Percentiles rank a stretch among this genome's conserved stretches.
phyloP scores from a whole-genome alignment of 371 early-diverging fungal species.

The Thermomucor indicae-seudaticae region DNA sequence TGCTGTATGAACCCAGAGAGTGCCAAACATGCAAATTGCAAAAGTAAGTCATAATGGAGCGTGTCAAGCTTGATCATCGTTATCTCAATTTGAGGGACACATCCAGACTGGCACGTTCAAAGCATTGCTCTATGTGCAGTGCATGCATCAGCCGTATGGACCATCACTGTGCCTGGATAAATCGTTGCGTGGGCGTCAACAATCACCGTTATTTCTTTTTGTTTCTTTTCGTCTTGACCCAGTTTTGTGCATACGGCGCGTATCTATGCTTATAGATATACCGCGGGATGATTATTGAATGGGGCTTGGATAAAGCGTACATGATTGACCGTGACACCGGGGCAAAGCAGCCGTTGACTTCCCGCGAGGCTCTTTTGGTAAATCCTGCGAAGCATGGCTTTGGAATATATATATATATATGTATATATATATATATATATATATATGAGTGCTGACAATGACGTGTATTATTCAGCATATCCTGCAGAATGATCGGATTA shows the following conservation, averaged over 20 bases:
- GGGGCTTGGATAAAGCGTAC: slow-evolving; percentile 45
- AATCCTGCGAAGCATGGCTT: not conserved
- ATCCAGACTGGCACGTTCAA: slow-evolving; percentile 74
- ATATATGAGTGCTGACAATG: not conserved
- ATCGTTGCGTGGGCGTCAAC: slow-evolving; percentile 70
- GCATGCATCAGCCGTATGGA: slow-evolving; percentile 66
- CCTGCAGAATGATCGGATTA: slow-evolving; percentile 52
- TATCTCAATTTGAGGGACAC: not conserved
- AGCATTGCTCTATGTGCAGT: slow-evolving; percentile 74
- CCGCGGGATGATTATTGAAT: slow-evolving; percentile 43
- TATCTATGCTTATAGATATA: slow-evolving; percentile 58
- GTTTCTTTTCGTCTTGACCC: slow-evolving; percentile 57
- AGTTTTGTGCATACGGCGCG: slow-evolving; percentile 64
- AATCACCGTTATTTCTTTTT: slow-evolving; percentile 70
- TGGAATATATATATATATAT: not conserved
- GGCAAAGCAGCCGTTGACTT: slow-evolving; percentile 25
- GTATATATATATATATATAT: not conserved
- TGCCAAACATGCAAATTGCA: slow-evolving; percentile 65
- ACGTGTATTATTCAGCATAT: slow-evolving; percentile 36
- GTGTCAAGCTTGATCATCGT: not conserved
- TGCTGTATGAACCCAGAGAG: slow-evolving; percentile 56
- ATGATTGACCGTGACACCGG: slow-evolving; percentile 32
- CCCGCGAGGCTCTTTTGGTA: slow-evolving; percentile 41
- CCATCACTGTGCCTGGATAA: slow-evolving; percentile 81
- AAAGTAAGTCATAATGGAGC: slow-evolving; percentile 45